Base-by-base conservation (phyloP, 176 grass and related monocot genomes). In the Hordeum marinum region DNA sequence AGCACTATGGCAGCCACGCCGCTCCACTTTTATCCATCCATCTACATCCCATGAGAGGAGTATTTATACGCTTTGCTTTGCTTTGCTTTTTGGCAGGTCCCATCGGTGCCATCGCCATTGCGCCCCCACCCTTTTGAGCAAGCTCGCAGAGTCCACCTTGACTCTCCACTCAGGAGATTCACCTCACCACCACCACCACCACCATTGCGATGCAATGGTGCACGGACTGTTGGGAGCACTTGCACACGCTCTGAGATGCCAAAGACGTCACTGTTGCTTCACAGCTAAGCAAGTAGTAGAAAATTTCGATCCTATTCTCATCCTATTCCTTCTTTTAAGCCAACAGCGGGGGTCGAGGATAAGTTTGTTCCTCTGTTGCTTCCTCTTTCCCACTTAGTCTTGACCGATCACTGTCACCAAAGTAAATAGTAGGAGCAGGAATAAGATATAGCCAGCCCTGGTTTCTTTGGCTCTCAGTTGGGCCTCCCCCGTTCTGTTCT, bases 121-220 rank as follows among this genome's bases (percentile, higher is more conserved):
- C 84, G 61, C 21, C 23, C 46, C 45, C 45, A 26, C 43, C 6
- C 75, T 76, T 82, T 39, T 27, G 57, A 76, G 80, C 81, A 84
- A 76, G 85, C 27, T 54, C 79, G 1, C 70, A 77, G n/a, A 67
- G 76, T 69, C 76, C 85, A 87, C 62, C 76, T 84, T 87, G 81
- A 84, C 68, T 80, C 68, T 40, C 89, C 89, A 90, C 89, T 90
- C 80, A 54, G 85, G 62, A 91, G 89, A 91, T 87, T 91, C 81
- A 87, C 80, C 52, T 21, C 84, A 54, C 84, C 73, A 14, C 13
- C 32, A 36, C 29, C 63, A 72, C 69, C 39, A 26, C 26, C 39
- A 40, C 39, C 39, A 40, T 57, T 8, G 12, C n/a, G 40, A 32
- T 4, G 18, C 52, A 57, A 29, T 27, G 70, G 13, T 46, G 40